Evolutionary conservation across 2,329 filamentous ascomycete species (phyloP).

Genomic region (Tricladium varicosporioides): DNA sequence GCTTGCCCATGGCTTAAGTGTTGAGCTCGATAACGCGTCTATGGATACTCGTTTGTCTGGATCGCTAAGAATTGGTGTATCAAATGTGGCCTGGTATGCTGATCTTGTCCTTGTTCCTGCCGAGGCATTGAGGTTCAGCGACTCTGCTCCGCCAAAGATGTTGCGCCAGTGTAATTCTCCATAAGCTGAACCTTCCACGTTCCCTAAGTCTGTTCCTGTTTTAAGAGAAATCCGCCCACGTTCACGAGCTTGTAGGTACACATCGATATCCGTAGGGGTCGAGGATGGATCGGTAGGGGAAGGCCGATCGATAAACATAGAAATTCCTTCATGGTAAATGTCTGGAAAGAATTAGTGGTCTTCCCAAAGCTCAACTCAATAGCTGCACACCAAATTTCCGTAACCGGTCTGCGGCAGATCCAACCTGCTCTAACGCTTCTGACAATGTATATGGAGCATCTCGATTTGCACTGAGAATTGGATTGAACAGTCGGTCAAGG

Average conservation of each 20-base stretch:
- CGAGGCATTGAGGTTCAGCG: slow-evolving; percentile 81
- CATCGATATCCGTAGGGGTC: slow-evolving; percentile 74
- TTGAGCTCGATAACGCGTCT: slow-evolving; percentile 79
- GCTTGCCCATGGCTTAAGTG: slow-evolving; percentile 87
- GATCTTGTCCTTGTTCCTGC: slow-evolving; percentile 87
- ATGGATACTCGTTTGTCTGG: slow-evolving; percentile 77
- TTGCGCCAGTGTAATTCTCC: slow-evolving; percentile 86
- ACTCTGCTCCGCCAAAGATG: slow-evolving; percentile 91
- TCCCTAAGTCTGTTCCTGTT: slow-evolving; percentile 92
- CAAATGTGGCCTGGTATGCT: slow-evolving; percentile 83
- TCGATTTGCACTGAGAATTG: slow-evolving; percentile 68
- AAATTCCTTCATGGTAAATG: slow-evolving; percentile 82
- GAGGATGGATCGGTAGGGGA: slow-evolving; percentile 65
- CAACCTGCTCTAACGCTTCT: slow-evolving; percentile 73
- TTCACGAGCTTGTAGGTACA: slow-evolving; percentile 76
- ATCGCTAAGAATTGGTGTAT: slow-evolving; percentile 79
- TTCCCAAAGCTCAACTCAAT: not conserved
- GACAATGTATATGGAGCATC: slow-evolving; percentile 72
- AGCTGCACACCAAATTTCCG: slow-evolving; percentile 71
- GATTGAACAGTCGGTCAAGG: slow-evolving; percentile 76
- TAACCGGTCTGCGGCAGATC: slow-evolving; percentile 69
- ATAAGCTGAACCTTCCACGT: slow-evolving; percentile 91
- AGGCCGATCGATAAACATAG: slow-evolving; percentile 78
- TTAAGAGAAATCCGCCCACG: slow-evolving; percentile 82
- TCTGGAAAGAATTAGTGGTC: slow-evolving; percentile 48